Base-by-base conservation (phyloP, 352 stramenopile species). In the Pythium myriotylum region DNA sequence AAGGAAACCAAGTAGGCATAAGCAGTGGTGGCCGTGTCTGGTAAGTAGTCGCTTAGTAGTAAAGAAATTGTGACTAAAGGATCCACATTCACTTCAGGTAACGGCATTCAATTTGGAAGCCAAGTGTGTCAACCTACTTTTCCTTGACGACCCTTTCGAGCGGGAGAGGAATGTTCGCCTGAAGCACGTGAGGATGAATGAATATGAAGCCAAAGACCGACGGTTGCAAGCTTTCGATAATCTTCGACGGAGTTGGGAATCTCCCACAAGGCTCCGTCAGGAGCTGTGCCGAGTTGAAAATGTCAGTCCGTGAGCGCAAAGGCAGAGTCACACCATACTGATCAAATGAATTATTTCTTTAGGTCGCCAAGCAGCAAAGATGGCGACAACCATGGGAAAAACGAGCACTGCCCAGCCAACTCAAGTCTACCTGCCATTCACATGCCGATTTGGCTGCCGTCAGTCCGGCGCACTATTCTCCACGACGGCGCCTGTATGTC, bases 101-200 rank as follows among this genome's bases (percentile, higher is more conserved):
- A 72, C 57, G 1, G 37, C 63, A 4, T 41, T 81, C 6, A 62
- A 79, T 33, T 27, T 54, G n/a, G 45, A 61, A 64, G 20, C 58
- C 16, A 50, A 70, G 47, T 19, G 54, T 45, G 23, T 70, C 19
- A 59, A 83, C n/a, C 45, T 89, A 7, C 68, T 84, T 19, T 87
- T 79, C 45, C 52, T 84, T 0, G 74, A 85, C 8, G 69, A 79
- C 0, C 74, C 76, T n/a, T 64, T 54, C 8, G 80, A 89, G 43
- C 66, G 76, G 9, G 68, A 84, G 41, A 72, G 68, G 0, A 72
- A 72, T 22, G 76, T 89, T 12, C 49, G 57, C 6, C 42, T 79
- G 1, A 70, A 70, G 29, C 76, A 71, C 47, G 45, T 89, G 2
- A 72, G 80, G 12, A 23, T 72, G 27, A 67, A 52, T n/a, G 54